phyloP scores from a whole-genome alignment of 208 protist genomes.

The Leishmania tropica region DNA sequence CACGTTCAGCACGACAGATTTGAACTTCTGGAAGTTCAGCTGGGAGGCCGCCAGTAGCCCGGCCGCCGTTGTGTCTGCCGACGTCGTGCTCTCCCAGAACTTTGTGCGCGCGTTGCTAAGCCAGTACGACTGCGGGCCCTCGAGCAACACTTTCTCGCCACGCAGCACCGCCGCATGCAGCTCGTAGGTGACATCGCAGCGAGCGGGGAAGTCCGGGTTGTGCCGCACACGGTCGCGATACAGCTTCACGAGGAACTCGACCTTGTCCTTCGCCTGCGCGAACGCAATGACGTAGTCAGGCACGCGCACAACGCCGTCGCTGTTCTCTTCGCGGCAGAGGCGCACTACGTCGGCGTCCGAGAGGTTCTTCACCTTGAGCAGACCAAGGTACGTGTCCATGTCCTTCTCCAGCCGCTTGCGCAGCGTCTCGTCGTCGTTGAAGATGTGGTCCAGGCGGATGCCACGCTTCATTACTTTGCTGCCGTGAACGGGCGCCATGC shows the following conservation, averaged over 20 bases:
- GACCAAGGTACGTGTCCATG: slow-evolving; percentile 88
- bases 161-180: slow-evolving; percentile 65
- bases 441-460: slow-evolving; percentile 92
- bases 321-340: slow-evolving; percentile 83
- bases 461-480: slow-evolving; percentile 91
- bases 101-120: slow-evolving; percentile 91
- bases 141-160: slow-evolving; percentile 88
- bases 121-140: slow-evolving; percentile 94
- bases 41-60: slow-evolving; percentile 84
- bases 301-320: slow-evolving; percentile 80
- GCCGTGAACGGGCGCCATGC: slow-evolving; percentile 90
- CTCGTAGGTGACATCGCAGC: slow-evolving; percentile 87
- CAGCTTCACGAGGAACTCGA: slow-evolving; percentile 77
- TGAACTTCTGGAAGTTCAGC: slow-evolving; percentile 87
- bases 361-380: slow-evolving; percentile 70
- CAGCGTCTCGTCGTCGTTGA: slow-evolving; percentile 77
- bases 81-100: slow-evolving; percentile 93
- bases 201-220: slow-evolving; percentile 76
- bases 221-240: slow-evolving; percentile 75
- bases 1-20: slow-evolving; percentile 86
- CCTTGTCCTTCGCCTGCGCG: slow-evolving; percentile 79
- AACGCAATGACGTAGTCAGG: slow-evolving; percentile 86
- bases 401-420: slow-evolving; percentile 75
- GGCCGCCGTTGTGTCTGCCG: slow-evolving; percentile 83
- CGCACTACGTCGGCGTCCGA: slow-evolving; percentile 80